phyloP scores from a whole-genome alignment of 768 basidiomycete genomes.

The Pisolithus tinctorius region DNA sequence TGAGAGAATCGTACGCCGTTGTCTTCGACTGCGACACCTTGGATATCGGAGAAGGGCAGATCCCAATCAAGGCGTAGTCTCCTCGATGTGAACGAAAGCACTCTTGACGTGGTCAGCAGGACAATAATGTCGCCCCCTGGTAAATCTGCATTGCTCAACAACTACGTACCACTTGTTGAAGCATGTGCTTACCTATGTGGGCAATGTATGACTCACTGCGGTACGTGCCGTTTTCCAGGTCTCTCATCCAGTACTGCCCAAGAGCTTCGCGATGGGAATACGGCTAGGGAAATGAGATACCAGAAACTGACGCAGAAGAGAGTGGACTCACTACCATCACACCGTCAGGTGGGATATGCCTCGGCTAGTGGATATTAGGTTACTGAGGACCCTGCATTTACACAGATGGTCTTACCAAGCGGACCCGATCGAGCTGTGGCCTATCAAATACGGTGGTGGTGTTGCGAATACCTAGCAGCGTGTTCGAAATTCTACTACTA shows the following conservation, averaged over 20 bases:
- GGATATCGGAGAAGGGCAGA: conserved; percentile 77
- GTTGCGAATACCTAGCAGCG: conserved; percentile 79
- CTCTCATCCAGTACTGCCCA: conserved; percentile 97
- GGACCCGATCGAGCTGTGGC: conserved; percentile 78
- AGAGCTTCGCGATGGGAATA: conserved; percentile 86
- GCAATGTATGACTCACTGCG: conserved; percentile 84
- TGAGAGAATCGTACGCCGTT: conserved; percentile 85
- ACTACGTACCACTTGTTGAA: background rate
- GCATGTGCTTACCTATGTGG: conserved; percentile 64
- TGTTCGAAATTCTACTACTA: conserved; percentile 4
- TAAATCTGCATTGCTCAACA: conserved; percentile 41
- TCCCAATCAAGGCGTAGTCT: conserved; percentile 89
- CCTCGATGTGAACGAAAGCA: conserved; percentile 81
- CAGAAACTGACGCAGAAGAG: background rate
- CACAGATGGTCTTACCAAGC: conserved; percentile 47
- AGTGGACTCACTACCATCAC: conserved; percentile 65
- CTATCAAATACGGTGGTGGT: conserved; percentile 98
- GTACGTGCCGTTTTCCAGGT: conserved; percentile 84
- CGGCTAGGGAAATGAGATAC: conserved; percentile 42
- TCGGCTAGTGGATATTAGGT: conserved; percentile 44
- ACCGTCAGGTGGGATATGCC: conserved; percentile 81
- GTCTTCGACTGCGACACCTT: conserved; percentile 85
- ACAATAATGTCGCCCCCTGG: conserved; percentile 77
- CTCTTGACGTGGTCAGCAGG: conserved; percentile 68
- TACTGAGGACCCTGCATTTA: conserved; percentile 1